phyloP scores from a whole-genome alignment of 495 filamentous ascomycete genomes.

The Penicillium dipodomyicola region DNA sequence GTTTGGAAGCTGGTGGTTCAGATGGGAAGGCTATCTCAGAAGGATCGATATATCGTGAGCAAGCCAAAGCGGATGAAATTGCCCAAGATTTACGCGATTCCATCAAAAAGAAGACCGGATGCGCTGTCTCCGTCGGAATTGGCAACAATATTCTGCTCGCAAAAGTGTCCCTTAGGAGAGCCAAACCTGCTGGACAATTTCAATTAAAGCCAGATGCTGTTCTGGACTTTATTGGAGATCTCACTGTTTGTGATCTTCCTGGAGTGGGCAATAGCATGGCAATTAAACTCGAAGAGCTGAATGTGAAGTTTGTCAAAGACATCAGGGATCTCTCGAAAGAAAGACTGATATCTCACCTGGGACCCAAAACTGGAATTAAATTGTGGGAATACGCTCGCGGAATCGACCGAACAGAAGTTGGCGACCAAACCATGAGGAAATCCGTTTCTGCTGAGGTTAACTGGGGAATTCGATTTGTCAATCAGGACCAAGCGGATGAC shows the following conservation, averaged over 20 bases:
- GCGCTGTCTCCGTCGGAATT: constrained; percentile 91
- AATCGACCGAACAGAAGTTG: constrained; percentile 83
- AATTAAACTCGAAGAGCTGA: constrained; percentile 82
- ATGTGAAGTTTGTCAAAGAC: constrained; percentile 77
- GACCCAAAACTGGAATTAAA: constrained; percentile 89
- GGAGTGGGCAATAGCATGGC: constrained; percentile 86
- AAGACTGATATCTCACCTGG: constrained; percentile 65
- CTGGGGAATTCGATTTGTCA: constrained; percentile 95
- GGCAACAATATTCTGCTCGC: constrained; percentile 87
- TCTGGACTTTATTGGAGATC: constrained; percentile 67
- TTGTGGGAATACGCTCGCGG: constrained; percentile 89
- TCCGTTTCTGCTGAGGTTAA: constrained; percentile 96
- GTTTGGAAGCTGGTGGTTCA: constrained; percentile 63
- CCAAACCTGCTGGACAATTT: constrained; percentile 92
- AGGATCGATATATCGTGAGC: constrained; percentile 75
- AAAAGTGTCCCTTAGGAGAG: constrained; percentile 84
- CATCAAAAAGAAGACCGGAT: constrained; percentile 72
- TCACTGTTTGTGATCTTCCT: constrained; percentile 77
- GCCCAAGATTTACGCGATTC: constrained; percentile 61
- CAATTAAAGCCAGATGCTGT: constrained; percentile 79
- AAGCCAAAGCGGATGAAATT: constrained; percentile 74
- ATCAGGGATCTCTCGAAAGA: constrained; percentile 74
- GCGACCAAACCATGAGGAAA: constrained; percentile 75
- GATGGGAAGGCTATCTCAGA: constrained; percentile 67
- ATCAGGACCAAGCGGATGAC: constrained; percentile 82